Evolutionary conservation across 148 eudicot genomes (phyloP), one percentile per base, ranked within the genome.

Genomic region (Camellia granthamiana): DNA sequence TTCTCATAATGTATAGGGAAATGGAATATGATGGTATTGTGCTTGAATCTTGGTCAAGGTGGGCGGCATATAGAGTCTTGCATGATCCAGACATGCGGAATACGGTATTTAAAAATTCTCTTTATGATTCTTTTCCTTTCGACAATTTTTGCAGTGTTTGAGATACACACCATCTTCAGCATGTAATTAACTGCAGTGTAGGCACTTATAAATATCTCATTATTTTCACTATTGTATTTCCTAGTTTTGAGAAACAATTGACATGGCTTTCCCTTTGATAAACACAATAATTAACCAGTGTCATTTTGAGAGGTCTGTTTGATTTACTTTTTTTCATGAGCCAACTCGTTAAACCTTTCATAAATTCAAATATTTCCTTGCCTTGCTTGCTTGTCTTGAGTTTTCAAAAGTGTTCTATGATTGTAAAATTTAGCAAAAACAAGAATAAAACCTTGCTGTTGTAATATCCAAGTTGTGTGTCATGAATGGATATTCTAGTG

Each of bases 1-100:
- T 21, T 11, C 51, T 51, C 49, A 76, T 38, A 68, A 64, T 84
- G 61, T 74, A 13, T 82, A 96, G 99, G 89, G 99, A 96, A 82
- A 88, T 94, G 94, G 92, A 72, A 65, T 96, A 90, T 88, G 98
- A 96, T 84, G 99, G 99, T 75, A 83, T 96, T 78, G 99, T 94
- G 63, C 91, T 96, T 30, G 99, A 96, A 84, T 92, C 99, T 63
- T 96, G 99, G 99, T 96, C 99, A 68, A 94, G 93, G 82, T 96
- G 99, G 99, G 93, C 93, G 76, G 91, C 90, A 75, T 91, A 89
- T 85, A 94, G 95, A 79, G 79, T 96, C 87, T 88, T 96, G 78
- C 89, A 92, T 64, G 93, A 94, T 81, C 83, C 93, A 71, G 84
- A 81, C 65, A 67, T 91, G 90, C 91, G 97, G 65, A 89, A 87